A percentile compares a stretch with the other conserved stretches of the same genome.
Evolutionary conservation across 495 filamentous ascomycete genomes (phyloP).

Genomic region (Annulohypoxylon maeteangense): DNA sequence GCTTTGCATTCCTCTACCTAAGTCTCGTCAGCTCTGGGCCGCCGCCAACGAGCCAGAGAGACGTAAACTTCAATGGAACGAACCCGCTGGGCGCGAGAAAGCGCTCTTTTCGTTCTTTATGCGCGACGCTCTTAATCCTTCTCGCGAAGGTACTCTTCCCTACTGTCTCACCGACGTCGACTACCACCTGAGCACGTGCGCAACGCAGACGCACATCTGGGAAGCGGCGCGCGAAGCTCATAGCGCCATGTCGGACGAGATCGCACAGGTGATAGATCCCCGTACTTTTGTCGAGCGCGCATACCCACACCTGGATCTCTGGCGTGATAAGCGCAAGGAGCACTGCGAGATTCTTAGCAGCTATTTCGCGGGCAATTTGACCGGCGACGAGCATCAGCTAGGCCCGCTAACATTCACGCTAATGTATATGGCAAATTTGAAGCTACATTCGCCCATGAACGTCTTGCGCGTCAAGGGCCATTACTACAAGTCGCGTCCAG

Average conservation of each 20-base stretch:
- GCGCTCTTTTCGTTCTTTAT: conserved; percentile 48
- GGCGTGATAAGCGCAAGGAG: conserved; percentile 31
- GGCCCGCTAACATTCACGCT: conserved; percentile 43
- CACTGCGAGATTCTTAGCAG: conserved; percentile 24
- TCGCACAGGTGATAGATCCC: conserved; percentile 33
- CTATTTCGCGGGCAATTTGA: conserved; percentile 19
- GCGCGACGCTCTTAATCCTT: conserved; percentile 40
- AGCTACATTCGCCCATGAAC: conserved; percentile 46
- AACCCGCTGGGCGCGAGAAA: conserved; percentile 48
- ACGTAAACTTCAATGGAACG: conserved; percentile 50
- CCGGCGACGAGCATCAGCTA: conserved; percentile 23
- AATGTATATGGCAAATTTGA: conserved; percentile 44
- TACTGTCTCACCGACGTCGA: conserved; percentile 46
- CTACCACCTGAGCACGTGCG: conserved; percentile 49
- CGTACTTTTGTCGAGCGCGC: conserved; percentile 24
- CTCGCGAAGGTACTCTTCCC: conserved; percentile 24
- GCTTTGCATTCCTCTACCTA: conserved; percentile 48
- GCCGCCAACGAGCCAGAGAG: conserved; percentile 45
- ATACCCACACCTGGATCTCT: conserved; percentile 34
- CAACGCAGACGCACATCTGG: conserved; percentile 44
- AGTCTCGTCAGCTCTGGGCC: conserved; percentile 42
- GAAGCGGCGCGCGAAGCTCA: conserved; percentile 47
- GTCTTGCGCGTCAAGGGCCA: conserved; percentile 38
- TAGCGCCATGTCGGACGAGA: conserved; percentile 46
- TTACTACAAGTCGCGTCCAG: conserved; percentile 35